These are phyloP conservation scores for Rhodomyrtus psidioides DNA, from an alignment of 441 rosid species.

Conservation along the genomic window DNA sequence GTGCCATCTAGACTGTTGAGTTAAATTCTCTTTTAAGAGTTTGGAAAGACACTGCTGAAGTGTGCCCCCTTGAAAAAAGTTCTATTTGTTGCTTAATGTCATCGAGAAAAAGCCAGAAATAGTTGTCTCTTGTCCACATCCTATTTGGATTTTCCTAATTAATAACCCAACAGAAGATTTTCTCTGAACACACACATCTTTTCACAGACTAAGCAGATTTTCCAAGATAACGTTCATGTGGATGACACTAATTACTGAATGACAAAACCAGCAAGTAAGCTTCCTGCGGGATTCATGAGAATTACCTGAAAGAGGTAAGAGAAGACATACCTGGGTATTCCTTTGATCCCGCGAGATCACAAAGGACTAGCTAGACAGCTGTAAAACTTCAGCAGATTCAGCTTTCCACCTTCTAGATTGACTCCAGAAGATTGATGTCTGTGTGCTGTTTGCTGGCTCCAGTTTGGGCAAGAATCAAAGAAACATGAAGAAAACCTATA, in stretches of 20 bases:
- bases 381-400: not conserved
- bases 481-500: not conserved
- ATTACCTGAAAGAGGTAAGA: not conserved
- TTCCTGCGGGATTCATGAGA: not conserved
- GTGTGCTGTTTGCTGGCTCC: not conserved
- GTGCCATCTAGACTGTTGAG: constrained; percentile 7
- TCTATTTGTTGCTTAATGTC: not conserved
- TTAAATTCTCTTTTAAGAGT: constrained; percentile 8
- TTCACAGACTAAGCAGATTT: constrained; percentile 6
- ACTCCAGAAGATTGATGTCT: not conserved
- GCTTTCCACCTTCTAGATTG: not conserved
- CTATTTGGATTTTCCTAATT: constrained; percentile 18
- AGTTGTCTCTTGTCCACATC: constrained; percentile 25
- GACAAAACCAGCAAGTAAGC: not conserved
- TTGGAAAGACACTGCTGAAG: constrained; percentile 6
- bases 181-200: not conserved
- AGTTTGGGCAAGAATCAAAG: not conserved
- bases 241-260: not conserved
- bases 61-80: not conserved
- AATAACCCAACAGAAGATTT: constrained; percentile 13
- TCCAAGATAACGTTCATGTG: not conserved
- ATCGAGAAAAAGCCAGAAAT: not conserved
- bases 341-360: not conserved
- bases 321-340: not conserved
- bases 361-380: not conserved